Base-by-base conservation (phyloP, 106 monocot species). In the Alisma plantagoaquatica region DNA sequence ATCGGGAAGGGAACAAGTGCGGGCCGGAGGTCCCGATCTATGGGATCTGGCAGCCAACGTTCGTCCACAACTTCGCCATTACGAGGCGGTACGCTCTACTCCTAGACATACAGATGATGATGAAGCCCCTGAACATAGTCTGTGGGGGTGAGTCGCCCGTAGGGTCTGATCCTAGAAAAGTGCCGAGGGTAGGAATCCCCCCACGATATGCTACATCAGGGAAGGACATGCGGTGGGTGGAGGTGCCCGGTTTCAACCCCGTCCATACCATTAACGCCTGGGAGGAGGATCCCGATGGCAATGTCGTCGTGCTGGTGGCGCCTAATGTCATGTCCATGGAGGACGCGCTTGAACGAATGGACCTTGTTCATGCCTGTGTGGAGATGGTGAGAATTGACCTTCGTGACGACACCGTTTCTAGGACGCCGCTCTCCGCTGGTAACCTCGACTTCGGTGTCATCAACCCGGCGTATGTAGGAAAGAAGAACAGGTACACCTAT, bases 381-480 rank as follows among this genome's bases (percentile, higher is more conserved):
- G 60, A 60, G 60, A 60, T 46, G 60, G 60, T 60, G 29, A 11
- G 60, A 20, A 60, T 60, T 29, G 46, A 60, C 29, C 60, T 46
- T 20, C 19, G 12, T 4, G 22, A 4, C 10, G 19, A 21, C 6
- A 60, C 45, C 18, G 46, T 47, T 6, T 10, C 46, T 14, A 53
- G 80, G 42, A 76, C 72, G 3, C 73, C 72, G 18, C 66, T 85
- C 30, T 73, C 85, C 2, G 70, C 69, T 0, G 64, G 33, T 44
- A 84, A 79, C 49, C 58, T 85, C 3, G 85, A 80, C 15, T 61
- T 80, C 41, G 73, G 70, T 2, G 66, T 70, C 14, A 76, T 85
- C 61, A 51, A 85, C 31, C 73, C 85, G 20, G 53, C 43, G 1
- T 85, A 63, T 56, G 4, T 55, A 0, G 80, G 80, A n/a, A 57